A percentile compares a stretch with the other conserved stretches of the same genome.
Evolutionary conservation across 805 yeast species (phyloP).

Genomic region (Yamadazyma insecticola): DNA sequence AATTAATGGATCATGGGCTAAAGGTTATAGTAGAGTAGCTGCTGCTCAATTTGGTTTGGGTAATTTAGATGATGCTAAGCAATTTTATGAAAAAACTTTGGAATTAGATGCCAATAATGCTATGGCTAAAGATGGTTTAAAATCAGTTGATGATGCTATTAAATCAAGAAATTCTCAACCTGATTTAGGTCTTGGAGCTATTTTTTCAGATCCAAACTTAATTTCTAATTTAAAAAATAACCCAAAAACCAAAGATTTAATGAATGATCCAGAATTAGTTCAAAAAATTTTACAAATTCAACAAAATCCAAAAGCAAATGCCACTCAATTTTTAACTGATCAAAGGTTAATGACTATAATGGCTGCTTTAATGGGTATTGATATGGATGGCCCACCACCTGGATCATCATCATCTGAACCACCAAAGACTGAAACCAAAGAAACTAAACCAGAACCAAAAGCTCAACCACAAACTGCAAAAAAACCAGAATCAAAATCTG

Average conservation of each 20-base stretch:
- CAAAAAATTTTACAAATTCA: slow-evolving; percentile 59
- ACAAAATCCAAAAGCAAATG: slow-evolving; percentile 70
- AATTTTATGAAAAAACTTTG: slow-evolving; percentile 70
- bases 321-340: slow-evolving; percentile 68
- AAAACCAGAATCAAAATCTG: slow-evolving; percentile 14
- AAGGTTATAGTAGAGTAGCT: slow-evolving; percentile 90
- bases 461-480: slow-evolving; percentile 13
- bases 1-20: slow-evolving; percentile 87
- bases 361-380: slow-evolving; percentile 83
- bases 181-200: slow-evolving; percentile 70
- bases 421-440: slow-evolving; percentile 13
- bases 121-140: slow-evolving; percentile 81
- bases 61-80: slow-evolving; percentile 68
- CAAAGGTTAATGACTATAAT: slow-evolving; percentile 85
- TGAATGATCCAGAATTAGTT: slow-evolving; percentile 85
- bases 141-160: slow-evolving; percentile 62
- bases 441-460: slow-evolving; percentile 14
- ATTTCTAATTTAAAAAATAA: slow-evolving; percentile 69
- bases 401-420: slow-evolving; percentile 7
- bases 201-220: slow-evolving; percentile 77
- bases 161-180: slow-evolving; percentile 50
- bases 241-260: slow-evolving; percentile 82
- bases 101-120: slow-evolving; percentile 77
- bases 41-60: slow-evolving; percentile 91
- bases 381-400: slow-evolving; percentile 44